Conservation (phyloP, 2,329 filamentous ascomycete genomes). For the Rhytidhysteron rufulum region DNA sequence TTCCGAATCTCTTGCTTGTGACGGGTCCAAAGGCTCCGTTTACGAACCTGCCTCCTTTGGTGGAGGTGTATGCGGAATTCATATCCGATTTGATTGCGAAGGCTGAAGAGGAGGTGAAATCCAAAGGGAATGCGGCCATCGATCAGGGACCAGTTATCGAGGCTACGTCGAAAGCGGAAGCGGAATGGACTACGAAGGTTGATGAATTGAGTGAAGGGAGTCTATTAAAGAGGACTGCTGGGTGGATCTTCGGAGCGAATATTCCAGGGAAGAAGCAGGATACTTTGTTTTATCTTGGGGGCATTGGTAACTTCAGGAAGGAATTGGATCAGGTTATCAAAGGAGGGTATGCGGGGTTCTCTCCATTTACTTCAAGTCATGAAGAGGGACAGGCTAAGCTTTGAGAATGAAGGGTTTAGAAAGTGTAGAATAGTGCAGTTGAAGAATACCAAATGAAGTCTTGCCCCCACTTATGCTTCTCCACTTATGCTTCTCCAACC, state of each 20-base stretch:
- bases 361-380: too few relatives aligned
- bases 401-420: too few relatives aligned
- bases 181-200: slow-evolving; percentile 31
- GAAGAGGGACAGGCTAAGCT: too few relatives aligned
- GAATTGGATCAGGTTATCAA: too few relatives aligned
- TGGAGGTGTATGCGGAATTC: slow-evolving; percentile 38
- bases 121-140: too few relatives aligned
- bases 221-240: slow-evolving; percentile 27
- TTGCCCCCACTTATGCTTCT: too few relatives aligned
- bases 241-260: slow-evolving; percentile 38
- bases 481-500: too few relatives aligned
- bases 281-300: slow-evolving; percentile 34
- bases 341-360: too few relatives aligned
- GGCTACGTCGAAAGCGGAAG: slow-evolving; percentile 28
- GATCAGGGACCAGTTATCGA: too few relatives aligned
- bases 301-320: too few relatives aligned
- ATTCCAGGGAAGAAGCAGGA: slow-evolving; percentile 36
- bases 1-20: slow-evolving; percentile 28
- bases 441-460: too few relatives aligned
- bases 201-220: slow-evolving; percentile 27
- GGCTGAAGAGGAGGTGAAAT: slow-evolving; percentile 18
- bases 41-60: slow-evolving; percentile 34
- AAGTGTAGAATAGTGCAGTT: too few relatives aligned
- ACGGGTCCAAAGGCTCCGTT: slow-evolving; percentile 38
- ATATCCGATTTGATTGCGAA: slow-evolving; percentile 33